Conservation (phyloP, 805 yeast species). For the Scheffersomyces stipitis region DNA sequence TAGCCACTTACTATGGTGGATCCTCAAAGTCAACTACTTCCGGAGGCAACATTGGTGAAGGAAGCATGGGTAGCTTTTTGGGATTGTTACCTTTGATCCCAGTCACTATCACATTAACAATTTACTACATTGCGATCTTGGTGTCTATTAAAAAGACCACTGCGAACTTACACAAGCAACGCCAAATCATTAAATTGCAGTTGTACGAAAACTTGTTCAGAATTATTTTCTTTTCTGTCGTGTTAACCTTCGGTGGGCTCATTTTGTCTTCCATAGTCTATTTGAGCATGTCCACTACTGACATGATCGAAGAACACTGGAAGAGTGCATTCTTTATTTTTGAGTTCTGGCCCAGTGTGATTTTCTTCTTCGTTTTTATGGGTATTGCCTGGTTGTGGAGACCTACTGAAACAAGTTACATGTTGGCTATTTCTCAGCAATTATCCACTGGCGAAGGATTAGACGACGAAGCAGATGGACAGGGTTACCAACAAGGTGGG, state of each 20-base stretch:
- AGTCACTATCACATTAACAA: conserved; percentile 62
- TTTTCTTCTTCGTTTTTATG: conserved; percentile 80
- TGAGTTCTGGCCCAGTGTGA: conserved; percentile 94
- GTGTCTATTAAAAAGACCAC: conserved; percentile 75
- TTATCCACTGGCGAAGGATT: conserved; percentile 48
- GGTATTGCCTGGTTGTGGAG: conserved; percentile 92
- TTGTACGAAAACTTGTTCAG: conserved; percentile 81
- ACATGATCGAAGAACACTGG: conserved; percentile 87
- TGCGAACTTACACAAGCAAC: conserved; percentile 70
- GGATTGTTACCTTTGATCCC: conserved; percentile 69
- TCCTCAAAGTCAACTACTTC: conserved; percentile 23
- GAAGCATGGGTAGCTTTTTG: conserved; percentile 45
- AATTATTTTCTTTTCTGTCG: conserved; percentile 69
- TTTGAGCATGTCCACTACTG: conserved; percentile 71
- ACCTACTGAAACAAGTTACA: conserved; percentile 92
- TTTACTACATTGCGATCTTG: conserved; percentile 74
- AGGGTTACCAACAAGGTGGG: conserved; percentile 36
- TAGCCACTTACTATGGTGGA: conserved; percentile 33
- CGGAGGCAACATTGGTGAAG: conserved; percentile 50
- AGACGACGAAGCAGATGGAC: conserved; percentile 54
- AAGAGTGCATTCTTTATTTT: conserved; percentile 82
- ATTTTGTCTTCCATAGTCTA: conserved; percentile 67
- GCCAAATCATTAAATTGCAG: conserved; percentile 85
- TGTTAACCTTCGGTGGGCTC: conserved; percentile 69
- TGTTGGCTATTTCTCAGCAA: conserved; percentile 93